Conservation (phyloP, 179 eudicot species). For the Patellifolia procumbens region DNA sequence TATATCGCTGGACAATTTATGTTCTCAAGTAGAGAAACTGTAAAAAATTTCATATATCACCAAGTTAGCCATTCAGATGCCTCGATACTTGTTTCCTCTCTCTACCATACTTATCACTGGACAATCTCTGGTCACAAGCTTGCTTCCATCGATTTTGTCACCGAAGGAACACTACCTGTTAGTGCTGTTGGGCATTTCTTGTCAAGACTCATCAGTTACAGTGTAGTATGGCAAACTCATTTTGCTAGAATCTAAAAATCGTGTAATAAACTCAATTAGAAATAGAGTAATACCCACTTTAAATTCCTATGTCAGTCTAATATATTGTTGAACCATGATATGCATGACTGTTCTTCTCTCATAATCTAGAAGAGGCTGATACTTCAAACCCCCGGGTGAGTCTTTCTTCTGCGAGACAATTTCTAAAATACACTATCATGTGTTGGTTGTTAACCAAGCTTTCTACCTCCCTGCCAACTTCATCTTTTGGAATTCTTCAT, state of each 20-base stretch:
- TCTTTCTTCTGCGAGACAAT: neutral
- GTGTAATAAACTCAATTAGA: neutral
- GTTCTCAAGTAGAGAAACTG: neutral
- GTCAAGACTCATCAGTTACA: neutral
- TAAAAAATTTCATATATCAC: neutral
- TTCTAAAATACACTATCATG: no score
- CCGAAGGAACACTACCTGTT: neutral
- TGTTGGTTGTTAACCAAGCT: no score
- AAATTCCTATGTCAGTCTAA: no score
- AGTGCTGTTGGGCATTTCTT: neutral
- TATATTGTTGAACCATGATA: neutral
- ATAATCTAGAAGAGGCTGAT: neutral
- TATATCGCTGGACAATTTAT: neutral
- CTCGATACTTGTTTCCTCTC: neutral
- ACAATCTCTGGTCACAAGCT: neutral
- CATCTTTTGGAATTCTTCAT: no score
- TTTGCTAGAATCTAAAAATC: neutral
- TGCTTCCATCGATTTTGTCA: neutral
- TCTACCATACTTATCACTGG: no score
- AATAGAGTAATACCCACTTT: neutral
- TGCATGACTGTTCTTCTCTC: neutral
- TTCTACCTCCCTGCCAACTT: no score
- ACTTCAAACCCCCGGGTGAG: neutral
- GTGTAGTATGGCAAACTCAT: neutral
- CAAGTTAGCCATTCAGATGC: neutral